Evolutionary conservation across 192 early-diverging fungal genomes (phyloP).

Genomic region (Entophlyctis luteolus): DNA sequence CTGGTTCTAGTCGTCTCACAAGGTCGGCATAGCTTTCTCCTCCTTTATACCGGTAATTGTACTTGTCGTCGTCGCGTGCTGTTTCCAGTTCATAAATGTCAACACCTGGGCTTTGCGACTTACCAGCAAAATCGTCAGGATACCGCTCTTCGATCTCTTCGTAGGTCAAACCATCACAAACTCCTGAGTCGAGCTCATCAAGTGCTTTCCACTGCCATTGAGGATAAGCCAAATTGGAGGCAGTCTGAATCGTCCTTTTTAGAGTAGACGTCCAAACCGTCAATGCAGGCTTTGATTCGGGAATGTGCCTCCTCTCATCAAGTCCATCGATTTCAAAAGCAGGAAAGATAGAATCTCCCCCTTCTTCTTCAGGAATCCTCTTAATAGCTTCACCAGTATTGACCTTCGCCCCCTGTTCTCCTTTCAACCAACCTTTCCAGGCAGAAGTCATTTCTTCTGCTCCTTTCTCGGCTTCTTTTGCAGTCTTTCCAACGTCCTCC

Average conservation of each 20-base stretch:
- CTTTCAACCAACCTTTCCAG: conserved; percentile 6
- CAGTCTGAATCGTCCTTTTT: conserved; percentile 89
- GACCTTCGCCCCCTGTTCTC: conserved; percentile 1
- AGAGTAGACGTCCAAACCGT: conserved; percentile 95
- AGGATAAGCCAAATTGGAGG: conserved; percentile 70
- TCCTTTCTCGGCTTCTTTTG: conserved; percentile 5
- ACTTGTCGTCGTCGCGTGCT: conserved; percentile 94
- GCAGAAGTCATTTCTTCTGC: conserved; percentile 9
- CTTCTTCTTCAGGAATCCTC: conserved; percentile 17
- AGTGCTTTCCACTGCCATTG: conserved; percentile 96
- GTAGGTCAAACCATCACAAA: conserved; percentile 98
- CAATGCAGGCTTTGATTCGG: conserved; percentile 31
- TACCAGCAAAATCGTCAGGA: conserved; percentile 83
- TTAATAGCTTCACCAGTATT: not conserved
- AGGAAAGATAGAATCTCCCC: conserved; percentile 21
- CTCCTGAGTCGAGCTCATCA: conserved; percentile 94
- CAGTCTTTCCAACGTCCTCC: conserved; percentile 30
- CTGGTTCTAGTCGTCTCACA: conserved; percentile 91
- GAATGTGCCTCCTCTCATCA: not conserved
- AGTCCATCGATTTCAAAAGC: conserved; percentile 5
- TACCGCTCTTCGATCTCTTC: conserved; percentile 93
- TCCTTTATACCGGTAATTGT: conserved; percentile 57
- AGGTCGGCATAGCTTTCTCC: conserved; percentile 91
- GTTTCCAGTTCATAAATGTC: not conserved
- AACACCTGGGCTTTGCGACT: not conserved